phyloP scores from a whole-genome alignment of 2,329 filamentous ascomycete species.

The Fusarium gaditjirri region DNA sequence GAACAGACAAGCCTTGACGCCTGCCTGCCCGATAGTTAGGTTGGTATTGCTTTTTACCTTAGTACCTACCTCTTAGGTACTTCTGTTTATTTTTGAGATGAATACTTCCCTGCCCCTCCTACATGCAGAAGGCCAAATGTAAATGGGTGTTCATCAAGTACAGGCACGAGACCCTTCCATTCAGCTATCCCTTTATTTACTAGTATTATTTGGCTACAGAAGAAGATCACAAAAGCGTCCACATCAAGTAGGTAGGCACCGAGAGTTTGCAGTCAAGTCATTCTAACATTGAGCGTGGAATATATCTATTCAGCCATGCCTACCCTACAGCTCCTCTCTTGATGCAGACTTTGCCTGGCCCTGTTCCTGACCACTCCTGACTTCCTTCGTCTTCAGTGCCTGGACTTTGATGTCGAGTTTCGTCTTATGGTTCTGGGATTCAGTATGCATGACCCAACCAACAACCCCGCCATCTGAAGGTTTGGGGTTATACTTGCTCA shows the following conservation, averaged over 20 bases:
- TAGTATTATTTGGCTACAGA: not conserved
- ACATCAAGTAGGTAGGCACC: not conserved
- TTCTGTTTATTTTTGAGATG: not conserved
- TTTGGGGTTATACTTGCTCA: slow-evolving; percentile 44
- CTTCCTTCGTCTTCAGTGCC: slow-evolving; percentile 46
- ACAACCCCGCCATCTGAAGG: slow-evolving; percentile 44
- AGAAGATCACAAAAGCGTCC: not conserved
- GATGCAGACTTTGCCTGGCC: slow-evolving; percentile 11
- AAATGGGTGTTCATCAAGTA: not conserved
- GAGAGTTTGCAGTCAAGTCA: not conserved
- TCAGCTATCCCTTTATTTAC: not conserved
- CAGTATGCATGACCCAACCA: slow-evolving; percentile 47
- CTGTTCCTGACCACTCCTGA: slow-evolving; percentile 12
- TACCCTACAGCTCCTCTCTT: slow-evolving; percentile 43
- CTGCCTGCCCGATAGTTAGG: not conserved
- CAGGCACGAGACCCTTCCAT: slow-evolving; percentile 17
- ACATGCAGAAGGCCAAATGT: not conserved
- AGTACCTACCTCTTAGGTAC: too few relatives aligned
- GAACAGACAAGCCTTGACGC: slow-evolving; percentile 19
- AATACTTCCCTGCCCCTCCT: not conserved
- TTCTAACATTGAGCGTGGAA: not conserved
- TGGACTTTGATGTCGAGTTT: slow-evolving; percentile 51
- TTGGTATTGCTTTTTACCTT: slow-evolving; percentile 10
- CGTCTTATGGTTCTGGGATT: slow-evolving; percentile 47
- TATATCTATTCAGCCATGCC: not conserved